phyloP scores from a whole-genome alignment of 1,284 basidiomycete genomes.

The Trichosporon coremiiforme region DNA sequence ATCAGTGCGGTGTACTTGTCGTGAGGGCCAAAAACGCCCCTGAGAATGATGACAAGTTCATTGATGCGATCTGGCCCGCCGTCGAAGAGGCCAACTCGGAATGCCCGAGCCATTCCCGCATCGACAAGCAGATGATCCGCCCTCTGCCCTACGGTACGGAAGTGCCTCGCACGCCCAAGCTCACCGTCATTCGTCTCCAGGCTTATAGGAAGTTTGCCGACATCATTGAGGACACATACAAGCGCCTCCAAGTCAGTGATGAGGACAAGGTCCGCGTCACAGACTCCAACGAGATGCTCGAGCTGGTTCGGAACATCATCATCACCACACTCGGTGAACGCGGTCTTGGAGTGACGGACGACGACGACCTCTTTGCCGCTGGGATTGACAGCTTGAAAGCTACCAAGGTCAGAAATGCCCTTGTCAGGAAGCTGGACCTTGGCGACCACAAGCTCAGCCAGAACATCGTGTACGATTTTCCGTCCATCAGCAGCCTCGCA shows the following conservation, averaged over 20 bases:
- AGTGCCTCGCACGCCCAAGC: conserved; percentile 49
- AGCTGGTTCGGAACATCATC: neutral
- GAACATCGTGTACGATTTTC: conserved; percentile 56
- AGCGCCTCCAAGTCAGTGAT: conserved; percentile 58
- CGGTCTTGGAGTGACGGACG: no score
- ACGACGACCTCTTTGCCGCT: conserved; percentile 47
- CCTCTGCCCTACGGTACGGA: conserved; percentile 58
- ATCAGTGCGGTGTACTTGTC: conserved; percentile 63
- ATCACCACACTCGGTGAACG: no score
- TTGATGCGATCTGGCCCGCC: conserved; percentile 59
- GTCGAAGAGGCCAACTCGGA: conserved; percentile 61
- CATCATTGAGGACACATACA: conserved; percentile 60
- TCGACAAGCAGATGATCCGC: conserved; percentile 61
- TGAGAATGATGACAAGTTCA: conserved; percentile 57
- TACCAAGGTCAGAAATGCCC: conserved; percentile 62
- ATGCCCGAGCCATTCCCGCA: conserved; percentile 62
- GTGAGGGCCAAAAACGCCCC: conserved; percentile 51
- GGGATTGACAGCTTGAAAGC: conserved; percentile 65
- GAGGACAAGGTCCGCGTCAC: conserved; percentile 46
- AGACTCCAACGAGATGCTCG: conserved; percentile 43
- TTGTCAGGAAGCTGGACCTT: conserved; percentile 59
- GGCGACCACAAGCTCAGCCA: conserved; percentile 53
- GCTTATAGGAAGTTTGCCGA: conserved; percentile 61
- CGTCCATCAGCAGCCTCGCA: conserved; percentile 44
- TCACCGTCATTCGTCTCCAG: conserved; percentile 50